Base-by-base conservation (phyloP, 805 yeast species). In the Candida alai region DNA sequence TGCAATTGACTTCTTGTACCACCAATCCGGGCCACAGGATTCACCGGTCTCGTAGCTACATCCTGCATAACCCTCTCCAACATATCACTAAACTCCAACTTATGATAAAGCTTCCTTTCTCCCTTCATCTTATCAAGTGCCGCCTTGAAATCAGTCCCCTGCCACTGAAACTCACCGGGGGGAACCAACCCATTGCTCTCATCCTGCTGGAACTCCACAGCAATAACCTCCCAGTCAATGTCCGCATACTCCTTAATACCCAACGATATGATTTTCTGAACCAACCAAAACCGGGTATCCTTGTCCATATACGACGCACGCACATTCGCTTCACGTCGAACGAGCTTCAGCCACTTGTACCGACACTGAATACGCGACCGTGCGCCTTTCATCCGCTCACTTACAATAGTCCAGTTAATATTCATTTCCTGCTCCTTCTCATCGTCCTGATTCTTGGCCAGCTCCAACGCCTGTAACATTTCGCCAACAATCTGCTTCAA, bases 311-410 rank as follows among this genome's bases (percentile, higher is more conserved):
- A 49, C 15, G 58, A 41, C 2, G 59, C 44, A 11, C 66, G 45
- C n/a, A 48, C 44, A 23, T 50, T 43, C 15, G 62, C 51, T 41
- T 80, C 82, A 39, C 83, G 66, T 48, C 77, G 80, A 34, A 79
- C 59, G 5, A 88, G 51, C 59, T 89, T 90, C 52, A 83, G 83
- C 96, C 97, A 90, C 55, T 90, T 90, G 60, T 90, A 90, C 39
- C 97, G 75, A 56, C 97, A 89, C 60, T 90, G 97, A 44, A 90
- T 89, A 47, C 97, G 71, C 1, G 95, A 84, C 42, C 97, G 73
- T 2, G 77, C 68, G 3, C 96, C 96, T 21, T 85, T 80, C 95
- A 90, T 87, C 32, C 74, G 66, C 54, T 90, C 97, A 50, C 90
- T 80, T 3, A 90, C 94, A 4, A 78, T 65, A 0, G 97, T 89